These are phyloP conservation scores for Podaxis sp. DNA, from an alignment of 768 basidiomycete genomes.

Conservation along the genomic window DNA sequence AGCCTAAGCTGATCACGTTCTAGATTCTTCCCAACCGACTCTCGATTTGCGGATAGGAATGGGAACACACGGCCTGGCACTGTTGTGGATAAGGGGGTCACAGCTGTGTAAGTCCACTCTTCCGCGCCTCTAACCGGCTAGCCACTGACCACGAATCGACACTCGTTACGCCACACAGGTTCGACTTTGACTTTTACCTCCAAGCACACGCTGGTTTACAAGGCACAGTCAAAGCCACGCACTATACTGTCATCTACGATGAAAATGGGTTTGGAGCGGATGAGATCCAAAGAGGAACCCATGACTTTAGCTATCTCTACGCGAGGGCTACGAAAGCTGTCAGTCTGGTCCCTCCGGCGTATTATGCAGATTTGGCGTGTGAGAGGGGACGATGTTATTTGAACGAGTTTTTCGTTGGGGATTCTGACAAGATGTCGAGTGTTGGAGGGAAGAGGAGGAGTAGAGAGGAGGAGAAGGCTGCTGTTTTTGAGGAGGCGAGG, in stretches of 20 bases:
- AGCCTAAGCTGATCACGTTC: slow-evolving; percentile 16
- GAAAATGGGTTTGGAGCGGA: slow-evolving; percentile 68
- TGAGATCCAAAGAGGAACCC: slow-evolving; percentile 68
- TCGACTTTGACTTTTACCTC: slow-evolving; percentile 63
- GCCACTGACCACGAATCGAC: background rate
- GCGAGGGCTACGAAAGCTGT: slow-evolving; percentile 83
- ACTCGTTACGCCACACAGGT: slow-evolving; percentile 27
- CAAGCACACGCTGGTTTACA: slow-evolving; percentile 76
- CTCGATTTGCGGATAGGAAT: slow-evolving; percentile 49
- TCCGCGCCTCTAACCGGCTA: background rate
- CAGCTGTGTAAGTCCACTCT: slow-evolving; percentile 46
- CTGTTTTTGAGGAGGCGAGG: slow-evolving; percentile 41
- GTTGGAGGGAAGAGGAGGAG: slow-evolving; percentile 21
- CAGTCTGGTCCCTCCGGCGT: slow-evolving; percentile 74
- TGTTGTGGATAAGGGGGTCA: slow-evolving; percentile 75
- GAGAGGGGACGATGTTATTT: slow-evolving; percentile 76
- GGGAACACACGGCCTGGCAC: slow-evolving; percentile 81
- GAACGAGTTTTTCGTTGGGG: slow-evolving; percentile 62
- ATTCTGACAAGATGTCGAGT: slow-evolving; percentile 27
- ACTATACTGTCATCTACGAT: slow-evolving; percentile 79
- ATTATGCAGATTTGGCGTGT: slow-evolving; percentile 80
- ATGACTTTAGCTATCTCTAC: slow-evolving; percentile 68
- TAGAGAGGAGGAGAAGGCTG: slow-evolving; percentile 32
- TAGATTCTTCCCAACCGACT: slow-evolving; percentile 54
- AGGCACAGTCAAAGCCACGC: slow-evolving; percentile 67